Conservation (phyloP, 2,329 filamentous ascomycete genomes). For the Corinectria fuckeliana region DNA sequence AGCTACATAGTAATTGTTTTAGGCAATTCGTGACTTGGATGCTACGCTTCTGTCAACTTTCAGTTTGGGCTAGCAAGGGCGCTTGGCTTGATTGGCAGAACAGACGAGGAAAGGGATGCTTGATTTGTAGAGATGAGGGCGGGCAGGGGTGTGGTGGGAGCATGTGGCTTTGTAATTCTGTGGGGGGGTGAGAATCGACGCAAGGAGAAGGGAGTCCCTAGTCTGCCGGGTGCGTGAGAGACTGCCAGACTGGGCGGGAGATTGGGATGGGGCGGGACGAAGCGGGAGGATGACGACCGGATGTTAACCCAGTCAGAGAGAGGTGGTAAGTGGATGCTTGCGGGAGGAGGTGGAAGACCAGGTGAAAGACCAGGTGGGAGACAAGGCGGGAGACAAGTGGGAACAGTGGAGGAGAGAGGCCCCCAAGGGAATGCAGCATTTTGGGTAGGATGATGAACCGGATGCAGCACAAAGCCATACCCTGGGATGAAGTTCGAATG, state of each 20-base stretch:
- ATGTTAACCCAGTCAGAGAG: not conserved
- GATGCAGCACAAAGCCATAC: constrained; percentile 10
- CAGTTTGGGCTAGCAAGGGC: constrained; percentile 13
- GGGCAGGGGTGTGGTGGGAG: not conserved
- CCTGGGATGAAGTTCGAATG: not conserved
- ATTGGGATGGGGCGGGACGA: not conserved
- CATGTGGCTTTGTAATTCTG: too few species aligned
- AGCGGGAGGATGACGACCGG: not conserved
- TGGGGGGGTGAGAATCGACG: not conserved
- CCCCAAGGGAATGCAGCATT: not conserved
- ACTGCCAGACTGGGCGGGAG: not conserved
- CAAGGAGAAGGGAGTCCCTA: not conserved
- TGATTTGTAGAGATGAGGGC: not conserved
- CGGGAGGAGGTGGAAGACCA: not conserved
- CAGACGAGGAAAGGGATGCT: constrained; percentile 1
- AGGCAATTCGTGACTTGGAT: constrained; percentile 20
- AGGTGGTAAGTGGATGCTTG: not conserved
- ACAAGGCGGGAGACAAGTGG: not conserved
- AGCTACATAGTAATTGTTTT: constrained; percentile 11
- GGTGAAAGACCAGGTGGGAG: not conserved
- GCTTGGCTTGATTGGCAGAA: not conserved
- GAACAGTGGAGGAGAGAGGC: not conserved
- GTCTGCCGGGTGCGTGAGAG: not conserved
- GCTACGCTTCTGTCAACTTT: constrained; percentile 11
- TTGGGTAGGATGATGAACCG: constrained; percentile 5